These are phyloP conservation scores for Lecanicillium sp. DNA, from an alignment of 2,329 filamentous ascomycete species.

Conservation along the genomic window DNA sequence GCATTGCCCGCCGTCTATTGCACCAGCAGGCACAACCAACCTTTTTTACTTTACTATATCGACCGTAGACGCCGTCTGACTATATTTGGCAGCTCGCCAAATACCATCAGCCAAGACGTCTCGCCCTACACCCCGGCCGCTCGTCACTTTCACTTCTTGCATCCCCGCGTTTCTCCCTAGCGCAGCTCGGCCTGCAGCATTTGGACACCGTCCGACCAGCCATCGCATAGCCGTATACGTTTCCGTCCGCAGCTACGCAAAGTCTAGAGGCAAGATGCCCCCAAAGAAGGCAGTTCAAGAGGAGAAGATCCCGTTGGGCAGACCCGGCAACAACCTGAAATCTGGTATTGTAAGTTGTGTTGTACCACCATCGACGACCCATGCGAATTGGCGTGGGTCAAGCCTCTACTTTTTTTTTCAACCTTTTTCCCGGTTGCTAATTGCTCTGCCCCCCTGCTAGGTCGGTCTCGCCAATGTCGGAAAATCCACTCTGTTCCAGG, in stretches of 20 bases:
- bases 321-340: slow-evolving; percentile 97
- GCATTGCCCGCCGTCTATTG: too few species aligned
- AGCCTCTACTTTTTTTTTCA: slow-evolving; percentile 16
- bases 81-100: slow-evolving; percentile 4
- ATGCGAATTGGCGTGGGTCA: background rate
- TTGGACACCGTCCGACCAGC: slow-evolving; percentile 40
- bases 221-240: slow-evolving; percentile 40
- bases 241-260: slow-evolving; percentile 46
- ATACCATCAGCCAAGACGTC: slow-evolving; percentile 31
- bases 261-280: slow-evolving; percentile 67
- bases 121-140: slow-evolving; percentile 20
- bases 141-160: slow-evolving; percentile 44
- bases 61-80: slow-evolving; percentile 3
- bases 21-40: background rate
- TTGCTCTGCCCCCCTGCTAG: slow-evolving; percentile 33
- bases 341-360: slow-evolving; percentile 79
- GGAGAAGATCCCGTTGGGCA: slow-evolving; percentile 93
- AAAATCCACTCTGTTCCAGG: slow-evolving; percentile 99
- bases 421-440: too few species aligned
- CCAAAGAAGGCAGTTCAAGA: slow-evolving; percentile 89
- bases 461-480: slow-evolving; percentile 98
- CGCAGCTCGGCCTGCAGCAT: slow-evolving; percentile 62
- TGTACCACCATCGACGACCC: background rate
- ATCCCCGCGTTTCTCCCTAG: slow-evolving; percentile 38
- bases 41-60: background rate